Conservation (phyloP, 148 eudicot species). For the Rhododendron henanense region DNA sequence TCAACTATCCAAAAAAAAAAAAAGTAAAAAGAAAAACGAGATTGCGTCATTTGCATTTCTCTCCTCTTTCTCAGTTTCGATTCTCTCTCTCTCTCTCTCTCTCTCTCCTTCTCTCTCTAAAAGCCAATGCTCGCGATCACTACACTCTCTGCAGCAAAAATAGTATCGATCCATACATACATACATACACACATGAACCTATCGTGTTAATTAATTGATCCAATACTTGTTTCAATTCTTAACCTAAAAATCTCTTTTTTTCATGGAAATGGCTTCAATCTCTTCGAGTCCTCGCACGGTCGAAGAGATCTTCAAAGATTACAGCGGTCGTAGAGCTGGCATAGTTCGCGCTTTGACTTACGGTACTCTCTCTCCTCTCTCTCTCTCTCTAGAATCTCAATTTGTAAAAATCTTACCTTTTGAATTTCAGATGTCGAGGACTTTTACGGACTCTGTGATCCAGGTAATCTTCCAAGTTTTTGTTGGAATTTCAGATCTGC, state of each 20-base stretch:
- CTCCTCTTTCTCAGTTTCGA: not conserved
- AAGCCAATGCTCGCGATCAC: not conserved
- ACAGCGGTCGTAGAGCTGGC: constrained; percentile 68
- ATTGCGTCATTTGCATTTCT: constrained; percentile 1
- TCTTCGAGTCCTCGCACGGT: constrained; percentile 79
- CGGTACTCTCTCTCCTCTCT: constrained; percentile 22
- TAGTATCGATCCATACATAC: not conserved
- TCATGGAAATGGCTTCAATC: constrained; percentile 56
- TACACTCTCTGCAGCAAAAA: not conserved
- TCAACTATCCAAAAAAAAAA: not conserved
- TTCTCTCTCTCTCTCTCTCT: not conserved
- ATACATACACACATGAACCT: not conserved
- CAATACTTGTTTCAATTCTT: not conserved
- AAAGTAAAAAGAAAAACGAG: too few relatives aligned
- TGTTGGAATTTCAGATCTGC: constrained; percentile 6
- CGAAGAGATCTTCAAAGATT: constrained; percentile 97
- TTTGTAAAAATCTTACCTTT: constrained; percentile 5
- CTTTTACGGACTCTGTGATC: constrained; percentile 87
- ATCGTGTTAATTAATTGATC: not conserved
- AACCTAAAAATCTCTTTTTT: not conserved
- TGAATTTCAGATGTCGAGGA: constrained; percentile 77
- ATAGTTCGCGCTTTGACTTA: constrained; percentile 81
- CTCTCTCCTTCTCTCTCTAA: not conserved
- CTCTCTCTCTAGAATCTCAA: not conserved
- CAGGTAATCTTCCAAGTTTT: constrained; percentile 44